Conservation (phyloP, 331 rosid species). For the Cydonia oblonga region DNA sequence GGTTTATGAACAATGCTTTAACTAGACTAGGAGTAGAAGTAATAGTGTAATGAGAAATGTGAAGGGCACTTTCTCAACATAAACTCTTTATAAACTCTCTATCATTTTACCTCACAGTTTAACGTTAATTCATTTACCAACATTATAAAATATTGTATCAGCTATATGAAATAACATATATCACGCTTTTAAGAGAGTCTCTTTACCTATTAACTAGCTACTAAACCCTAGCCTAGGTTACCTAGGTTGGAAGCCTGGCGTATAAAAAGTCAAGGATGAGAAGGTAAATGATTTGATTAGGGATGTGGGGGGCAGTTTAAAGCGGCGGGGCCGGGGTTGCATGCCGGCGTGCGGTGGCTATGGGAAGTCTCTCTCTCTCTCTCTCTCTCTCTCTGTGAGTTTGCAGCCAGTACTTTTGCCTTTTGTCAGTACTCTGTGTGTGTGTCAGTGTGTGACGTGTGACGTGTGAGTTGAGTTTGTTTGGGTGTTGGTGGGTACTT, state of each 20-base stretch:
- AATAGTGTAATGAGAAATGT: not conserved
- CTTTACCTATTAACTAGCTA: not conserved
- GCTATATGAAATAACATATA: rapidly evolving
- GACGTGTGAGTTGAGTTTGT: no score
- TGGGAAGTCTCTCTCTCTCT: not conserved
- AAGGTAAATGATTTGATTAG: not conserved
- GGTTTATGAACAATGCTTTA: not conserved
- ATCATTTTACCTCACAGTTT: rapidly evolving
- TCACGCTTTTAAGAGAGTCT: no score
- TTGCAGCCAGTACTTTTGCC: not conserved
- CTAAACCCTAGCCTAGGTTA: not conserved
- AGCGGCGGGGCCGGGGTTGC: slow-evolving; percentile 7
- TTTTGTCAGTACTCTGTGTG: slow-evolving; percentile 1
- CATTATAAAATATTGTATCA: no score
- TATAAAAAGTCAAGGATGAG: not conserved
- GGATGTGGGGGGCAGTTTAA: not conserved
- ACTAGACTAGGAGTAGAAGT: not conserved
- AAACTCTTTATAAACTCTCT: no score
- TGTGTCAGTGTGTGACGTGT: not conserved
- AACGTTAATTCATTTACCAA: rapidly evolving
- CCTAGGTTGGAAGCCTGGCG: not conserved
- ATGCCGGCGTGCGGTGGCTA: slow-evolving; percentile 4
- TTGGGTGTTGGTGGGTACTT: not conserved
- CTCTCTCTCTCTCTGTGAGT: no score
- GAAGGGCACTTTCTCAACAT: no score